Percentiles rank a stretch among this genome's conserved stretches.
phyloP scores from a whole-genome alignment of 805 yeast species.

The Saturnispora besseyi region DNA sequence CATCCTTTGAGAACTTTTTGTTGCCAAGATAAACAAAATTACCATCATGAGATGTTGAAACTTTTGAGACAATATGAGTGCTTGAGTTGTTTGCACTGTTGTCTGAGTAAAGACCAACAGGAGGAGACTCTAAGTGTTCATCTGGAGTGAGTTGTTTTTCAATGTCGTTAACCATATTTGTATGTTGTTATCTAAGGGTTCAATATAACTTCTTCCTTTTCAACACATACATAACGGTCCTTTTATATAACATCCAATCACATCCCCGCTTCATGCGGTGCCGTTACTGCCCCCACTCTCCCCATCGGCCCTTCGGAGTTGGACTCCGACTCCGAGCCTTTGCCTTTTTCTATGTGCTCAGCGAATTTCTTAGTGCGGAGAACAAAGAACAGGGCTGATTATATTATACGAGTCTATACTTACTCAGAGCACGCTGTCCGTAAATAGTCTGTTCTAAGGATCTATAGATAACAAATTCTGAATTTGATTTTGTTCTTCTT shows the following conservation, averaged over 20 bases:
- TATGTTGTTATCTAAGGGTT: no score
- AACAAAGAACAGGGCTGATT: no score
- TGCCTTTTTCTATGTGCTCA: background rate
- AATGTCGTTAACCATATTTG: constrained; percentile 12
- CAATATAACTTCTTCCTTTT: no score
- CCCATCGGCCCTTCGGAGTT: constrained; percentile 1
- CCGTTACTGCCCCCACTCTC: background rate
- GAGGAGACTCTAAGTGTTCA: constrained; percentile 18
- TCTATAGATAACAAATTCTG: no score
- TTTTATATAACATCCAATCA: background rate
- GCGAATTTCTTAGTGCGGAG: background rate
- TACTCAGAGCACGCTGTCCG: no score
- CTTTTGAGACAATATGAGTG: constrained; percentile 13
- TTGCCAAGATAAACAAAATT: constrained; percentile 66
- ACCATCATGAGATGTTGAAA: constrained; percentile 46
- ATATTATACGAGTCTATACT: no score
- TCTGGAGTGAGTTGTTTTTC: constrained; percentile 16
- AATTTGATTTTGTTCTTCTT: no score
- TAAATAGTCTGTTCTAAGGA: no score
- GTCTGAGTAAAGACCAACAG: constrained; percentile 17
- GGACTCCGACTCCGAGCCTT: constrained; percentile 4
- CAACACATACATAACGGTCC: no score
- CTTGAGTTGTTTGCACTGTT: constrained; percentile 5
- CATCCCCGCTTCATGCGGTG: background rate
- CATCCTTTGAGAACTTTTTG: constrained; percentile 54